Evolutionary conservation across 2,329 filamentous ascomycete genomes (phyloP), one percentile per base, ranked within the genome.

Genomic region (Elsinoe arachidis): DNA sequence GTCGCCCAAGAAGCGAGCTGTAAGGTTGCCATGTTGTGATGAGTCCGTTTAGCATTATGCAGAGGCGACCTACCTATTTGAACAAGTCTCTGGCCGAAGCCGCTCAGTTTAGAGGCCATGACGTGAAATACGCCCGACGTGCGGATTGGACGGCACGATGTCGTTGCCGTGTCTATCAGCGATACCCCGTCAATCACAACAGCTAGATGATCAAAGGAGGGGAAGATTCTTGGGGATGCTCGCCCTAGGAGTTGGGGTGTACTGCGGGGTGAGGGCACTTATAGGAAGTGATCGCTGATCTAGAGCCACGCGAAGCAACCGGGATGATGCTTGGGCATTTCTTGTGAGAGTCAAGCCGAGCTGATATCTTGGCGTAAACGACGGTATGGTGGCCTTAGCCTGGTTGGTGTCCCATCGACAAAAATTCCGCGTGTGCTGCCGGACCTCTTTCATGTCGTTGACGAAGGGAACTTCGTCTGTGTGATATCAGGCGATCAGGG

Each of bases 1-100:
- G 66, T 66, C n/a, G 72, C 70, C 78, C 78, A 80, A 2, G 67
- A 64, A n/a, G 78, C 77, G 23, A 79, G 66, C 43, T 69, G 63
- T n/a, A 71, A 61, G 34, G 77, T 79, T 19, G 77, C 74, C 76
- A 78, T 78, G 21, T 15, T 51, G 46, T 14, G 33, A n/a, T 51
- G 30, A 34, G 2, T 15, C 5, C 9, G 5, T 26, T 14, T 15
- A 1, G 14, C 46, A 51, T 51, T 19, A 3, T 11, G 5, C 12
- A 14, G 12, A 17, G 30, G 12, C 5, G 15, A 34, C 46, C 26
- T 51, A 35, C 46, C 14, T 15, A 9, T 35, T 26, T 51, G 17
- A 35, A 51, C 11, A 30, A 15, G 26, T 14, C 15, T 34, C 6
- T 34, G 46, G 46, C 46, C 46, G 46, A 46, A 34, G 46, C 23